Conservation (phyloP, 495 filamentous ascomycete genomes). For the Amniculicola lignicola region DNA sequence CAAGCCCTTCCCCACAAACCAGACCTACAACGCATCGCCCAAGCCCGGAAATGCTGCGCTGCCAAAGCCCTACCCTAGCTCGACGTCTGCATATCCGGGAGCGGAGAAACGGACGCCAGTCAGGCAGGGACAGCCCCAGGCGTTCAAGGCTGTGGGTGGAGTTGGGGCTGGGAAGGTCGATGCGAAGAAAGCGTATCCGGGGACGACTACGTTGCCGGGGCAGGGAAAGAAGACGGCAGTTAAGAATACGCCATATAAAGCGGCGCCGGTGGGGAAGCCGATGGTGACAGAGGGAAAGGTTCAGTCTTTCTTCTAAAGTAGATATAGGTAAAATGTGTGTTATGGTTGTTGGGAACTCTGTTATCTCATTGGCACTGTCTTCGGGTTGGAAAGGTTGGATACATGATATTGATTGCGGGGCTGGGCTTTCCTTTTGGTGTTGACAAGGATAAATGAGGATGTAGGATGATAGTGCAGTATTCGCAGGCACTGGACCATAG, state of each 20-base stretch:
- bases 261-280: no score
- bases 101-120: constrained; percentile 22
- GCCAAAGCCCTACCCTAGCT: constrained; percentile 7
- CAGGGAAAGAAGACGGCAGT: constrained; percentile 18
- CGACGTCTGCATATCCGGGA: not conserved
- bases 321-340: no score
- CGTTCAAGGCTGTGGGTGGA: not conserved
- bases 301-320: no score
- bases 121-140: constrained; percentile 7
- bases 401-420: no score
- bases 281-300: no score
- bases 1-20: not conserved
- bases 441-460: no score
- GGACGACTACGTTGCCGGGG: constrained; percentile 21
- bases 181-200: constrained; percentile 20
- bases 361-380: no score
- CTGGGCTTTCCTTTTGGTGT: no score
- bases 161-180: not conserved
- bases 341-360: no score
- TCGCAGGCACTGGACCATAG: no score
- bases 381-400: no score
- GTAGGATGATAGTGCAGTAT: no score
- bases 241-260: not conserved
- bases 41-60: not conserved
- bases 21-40: not conserved